Percentiles rank a stretch among this genome's conserved stretches.
Conservation (phyloP, 1,284 basidiomycete genomes). For the Fistulinella cinereoalba region DNA sequence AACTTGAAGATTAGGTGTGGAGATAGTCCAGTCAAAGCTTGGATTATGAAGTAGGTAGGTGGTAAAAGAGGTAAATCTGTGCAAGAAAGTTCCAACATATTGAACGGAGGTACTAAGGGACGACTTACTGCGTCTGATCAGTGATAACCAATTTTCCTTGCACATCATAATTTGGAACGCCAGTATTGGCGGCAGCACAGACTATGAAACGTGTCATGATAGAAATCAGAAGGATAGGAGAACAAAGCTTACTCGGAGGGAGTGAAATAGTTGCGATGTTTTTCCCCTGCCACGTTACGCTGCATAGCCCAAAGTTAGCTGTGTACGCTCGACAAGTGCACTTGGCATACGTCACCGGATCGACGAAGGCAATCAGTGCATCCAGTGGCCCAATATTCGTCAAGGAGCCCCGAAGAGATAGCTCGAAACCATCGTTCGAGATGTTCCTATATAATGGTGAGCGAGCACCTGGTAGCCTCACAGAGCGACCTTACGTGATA, state of each 20-base stretch:
- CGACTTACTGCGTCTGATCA: slow-evolving; percentile 44
- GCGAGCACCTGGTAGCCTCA: slow-evolving; percentile 49
- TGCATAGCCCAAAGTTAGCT: slow-evolving; percentile 28
- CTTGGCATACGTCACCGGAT: slow-evolving; percentile 48
- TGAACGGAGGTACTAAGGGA: neutral
- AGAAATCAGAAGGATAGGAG: neutral
- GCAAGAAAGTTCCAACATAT: neutral
- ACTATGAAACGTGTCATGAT: slow-evolving; percentile 36
- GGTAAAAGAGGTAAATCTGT: slow-evolving; percentile 66
- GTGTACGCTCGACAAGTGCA: slow-evolving; percentile 2
- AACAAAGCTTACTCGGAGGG: slow-evolving; percentile 44
- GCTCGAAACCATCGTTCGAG: slow-evolving; percentile 58
- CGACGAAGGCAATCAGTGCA: slow-evolving; percentile 58
- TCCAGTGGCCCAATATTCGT: slow-evolving; percentile 65
- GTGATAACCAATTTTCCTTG: slow-evolving; percentile 55
- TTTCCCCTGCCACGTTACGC: slow-evolving; percentile 65
- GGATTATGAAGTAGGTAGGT: slow-evolving; percentile 65
- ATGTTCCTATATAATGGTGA: slow-evolving; percentile 45
- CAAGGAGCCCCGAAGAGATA: slow-evolving; percentile 56
- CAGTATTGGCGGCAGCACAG: slow-evolving; percentile 66
- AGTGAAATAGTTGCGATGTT: slow-evolving; percentile 65
- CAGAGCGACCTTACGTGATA: slow-evolving; percentile 47
- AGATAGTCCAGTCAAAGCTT: slow-evolving; percentile 70
- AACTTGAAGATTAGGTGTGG: slow-evolving; percentile 58
- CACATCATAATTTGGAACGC: slow-evolving; percentile 62